Evolutionary conservation across 257 asterid genomes (phyloP), one percentile per base, ranked within the genome.

Genomic region (Gardenia jasminoides): DNA sequence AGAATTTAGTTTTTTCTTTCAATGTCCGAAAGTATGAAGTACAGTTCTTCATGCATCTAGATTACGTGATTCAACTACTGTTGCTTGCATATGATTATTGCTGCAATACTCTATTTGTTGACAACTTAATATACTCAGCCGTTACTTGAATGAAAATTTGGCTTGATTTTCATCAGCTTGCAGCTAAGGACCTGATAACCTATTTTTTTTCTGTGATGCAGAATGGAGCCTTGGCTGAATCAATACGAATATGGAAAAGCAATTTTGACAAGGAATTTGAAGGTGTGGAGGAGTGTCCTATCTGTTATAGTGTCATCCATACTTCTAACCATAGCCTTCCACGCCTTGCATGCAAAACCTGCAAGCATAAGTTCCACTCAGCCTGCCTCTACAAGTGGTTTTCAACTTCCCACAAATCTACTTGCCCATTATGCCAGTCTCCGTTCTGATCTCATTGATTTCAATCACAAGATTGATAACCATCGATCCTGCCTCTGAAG

Each of bases 261-360:
- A 96, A 96, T 80, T 93, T 96, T 39, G 99, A 96, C 85, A 96
- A 96, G 91, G 98, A 91, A 83, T 96, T 96, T 67, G 99, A 93
- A 85, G 99, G 99, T 67, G 97, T 96, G 77, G 99, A 93, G 87
- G 99, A 96, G 82, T 96, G 99, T 77, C 99, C 99, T 33, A 96
- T 96, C 81, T 96, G 99, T 83, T 96, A 93, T 59, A 96, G 99
- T 82, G 96, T 96, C 75, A 92, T 96, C 83, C 99, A 96, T 80
- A 96, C 99, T 11, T 81, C 87, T 77, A 90, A 92, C 82, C 97
- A 96, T 77, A 93, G 97, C 91, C 87, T 96, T 76, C 99, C 99
- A 0, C 97, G 97, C 61, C 97, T 96, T 24, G 97, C 98, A 64
- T 93, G 99, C 93, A 96, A 87, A 85, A 96, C 99, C 80, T 96